Evolutionary conservation across 495 filamentous ascomycete species (phyloP), one percentile per base, ranked within the genome.

Genomic region (Trichoderma asperelloides): DNA sequence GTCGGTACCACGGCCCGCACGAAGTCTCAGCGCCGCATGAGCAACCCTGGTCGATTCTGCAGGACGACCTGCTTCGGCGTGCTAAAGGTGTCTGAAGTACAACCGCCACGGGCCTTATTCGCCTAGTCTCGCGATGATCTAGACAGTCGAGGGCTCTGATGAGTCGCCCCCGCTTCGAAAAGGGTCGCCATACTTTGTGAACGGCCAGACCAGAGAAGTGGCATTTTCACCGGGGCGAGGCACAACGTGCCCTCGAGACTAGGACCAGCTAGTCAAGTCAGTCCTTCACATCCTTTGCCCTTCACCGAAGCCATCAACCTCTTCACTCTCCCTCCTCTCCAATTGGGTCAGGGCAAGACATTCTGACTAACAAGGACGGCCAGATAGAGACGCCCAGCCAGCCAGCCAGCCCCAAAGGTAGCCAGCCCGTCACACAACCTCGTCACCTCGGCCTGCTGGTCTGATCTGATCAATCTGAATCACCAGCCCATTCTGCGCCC

Each of bases 1-100:
- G 25, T 60, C 55, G 55, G 55, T 60, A 28, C 55, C 25, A 13
- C 27, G 23, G 23, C 55, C 55, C 55, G 25, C 55, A 15, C 15
- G 25, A 60, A 60, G 27, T 23, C 55, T 60, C 55, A 18, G 28
- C 62, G 62, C 62, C 40, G 62, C 40, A 40, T 30, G 62, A 21
- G 28, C 62, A 43, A 64, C 62, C 62, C 62, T 64, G 30, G 33
- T 64, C 62, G 62, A 64, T 23, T 25, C 62, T 60, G 55, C 55
- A 60, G 55, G 28, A 21, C 55, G 25, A 60, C 55, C 23, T 28
- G 2, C 55, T 60, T 18, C n/a, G 12, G 12, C 23, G 25, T 60
- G 55, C 55, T 30, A 27, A 13, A 60, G 55, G 25, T 21, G 23
- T 27, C 11, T 30, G 23, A 12, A 60, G 55, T 18, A 30, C 55